Evolutionary conservation across 225 moss, liverwort and hornwort genomes (phyloP), one percentile per base, ranked within the genome.

Genomic region (Straminergon stramineum): DNA sequence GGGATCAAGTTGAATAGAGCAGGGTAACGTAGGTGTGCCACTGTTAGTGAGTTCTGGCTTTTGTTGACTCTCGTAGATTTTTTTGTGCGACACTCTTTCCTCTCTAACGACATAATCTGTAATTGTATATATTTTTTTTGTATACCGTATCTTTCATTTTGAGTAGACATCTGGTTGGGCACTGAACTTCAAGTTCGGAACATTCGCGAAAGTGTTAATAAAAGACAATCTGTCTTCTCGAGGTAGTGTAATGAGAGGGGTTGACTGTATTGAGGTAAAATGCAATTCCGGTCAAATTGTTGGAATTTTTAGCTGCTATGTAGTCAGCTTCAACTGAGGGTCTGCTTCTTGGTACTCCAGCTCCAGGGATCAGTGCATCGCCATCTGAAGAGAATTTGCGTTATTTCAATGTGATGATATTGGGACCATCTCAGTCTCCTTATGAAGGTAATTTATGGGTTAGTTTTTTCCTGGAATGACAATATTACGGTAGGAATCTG

Each of bases 391-490:
- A 99, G 90, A 99, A 99, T 89, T 87, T 97, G 90, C 98, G 97
- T 35, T 99, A 97, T 84, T 99, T 99, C 92, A 99, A 99, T 95
- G 98, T 99, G 65, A 99, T 97, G 98, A 99, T 99, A 78, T 70
- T 99, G 91, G 98, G 97, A 60, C 98, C 97, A 81, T 95, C 98
- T 5, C 96, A 97, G 81, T 99, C 98, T 55, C 96, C 97, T 28
- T 99, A 91, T 84, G 92, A 92, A 92, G 92, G 92, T 91, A 86
- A 79, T 79, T 39, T 19, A 51, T 61, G 34, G 6, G 13, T 30
- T 31, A 13, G 1, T 10, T 35, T 32, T 45, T 45, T 26, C 12
- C 26, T 31, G 37, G 18, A 18, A 32, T 61, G 24, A 9, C 32
- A 35, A 17, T 60, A 32, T 31, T 23, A 17, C 4, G 58, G 31